These are phyloP conservation scores for Pythium monospermum DNA, from an alignment of 352 stramenopile species.

Conservation along the genomic window DNA sequence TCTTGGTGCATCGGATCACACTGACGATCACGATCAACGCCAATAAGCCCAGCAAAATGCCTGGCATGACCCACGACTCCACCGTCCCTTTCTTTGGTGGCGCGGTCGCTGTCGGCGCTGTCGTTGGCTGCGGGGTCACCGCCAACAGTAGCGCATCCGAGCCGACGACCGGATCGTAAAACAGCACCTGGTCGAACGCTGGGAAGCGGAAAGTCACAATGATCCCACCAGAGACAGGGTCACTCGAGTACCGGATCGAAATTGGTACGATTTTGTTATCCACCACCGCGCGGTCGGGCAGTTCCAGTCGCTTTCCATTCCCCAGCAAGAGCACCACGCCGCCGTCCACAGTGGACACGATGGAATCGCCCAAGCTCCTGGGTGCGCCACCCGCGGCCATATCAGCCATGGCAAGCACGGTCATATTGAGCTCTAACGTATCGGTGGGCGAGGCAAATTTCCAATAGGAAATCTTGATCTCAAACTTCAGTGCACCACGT, in stretches of 20 bases:
- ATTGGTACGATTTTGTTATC: not conserved
- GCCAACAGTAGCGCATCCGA: not conserved
- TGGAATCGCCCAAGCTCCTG: too few relatives aligned
- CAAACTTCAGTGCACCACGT: not conserved
- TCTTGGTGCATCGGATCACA: slow-evolving; percentile 12
- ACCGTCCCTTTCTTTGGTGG: not conserved
- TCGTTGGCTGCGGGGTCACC: not conserved
- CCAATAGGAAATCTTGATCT: not conserved
- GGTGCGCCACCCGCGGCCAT: not conserved
- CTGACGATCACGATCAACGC: slow-evolving; percentile 1
- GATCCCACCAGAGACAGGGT: not conserved
- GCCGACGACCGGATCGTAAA: slow-evolving; percentile 4
- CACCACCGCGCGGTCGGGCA: not conserved
- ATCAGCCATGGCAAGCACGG: not conserved
- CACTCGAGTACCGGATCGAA: not conserved
- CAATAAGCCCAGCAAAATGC: slow-evolving; percentile 7
- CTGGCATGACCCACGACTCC: slow-evolving; percentile 4
- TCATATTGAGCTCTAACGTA: not conserved
- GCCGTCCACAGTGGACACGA: not conserved
- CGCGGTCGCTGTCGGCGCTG: not conserved
- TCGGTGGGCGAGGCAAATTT: not conserved
- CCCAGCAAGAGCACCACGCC: not conserved
- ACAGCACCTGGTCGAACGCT: not conserved
- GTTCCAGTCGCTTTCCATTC: not conserved
- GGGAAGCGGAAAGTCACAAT: slow-evolving; percentile 1